Conservation (phyloP, 345 rosid genomes). For the Lepidium sativum region DNA sequence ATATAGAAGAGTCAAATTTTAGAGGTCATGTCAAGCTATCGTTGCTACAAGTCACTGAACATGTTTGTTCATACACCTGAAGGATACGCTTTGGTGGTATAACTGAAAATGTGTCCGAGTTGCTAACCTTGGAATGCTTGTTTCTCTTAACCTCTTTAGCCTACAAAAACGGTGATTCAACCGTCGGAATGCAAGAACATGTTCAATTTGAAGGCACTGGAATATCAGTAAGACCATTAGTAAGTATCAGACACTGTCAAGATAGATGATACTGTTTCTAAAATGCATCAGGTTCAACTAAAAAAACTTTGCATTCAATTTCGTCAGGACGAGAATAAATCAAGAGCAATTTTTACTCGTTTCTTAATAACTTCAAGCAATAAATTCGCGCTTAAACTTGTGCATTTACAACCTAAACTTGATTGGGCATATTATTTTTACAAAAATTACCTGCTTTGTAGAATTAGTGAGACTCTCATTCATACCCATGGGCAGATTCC, state of each 20-base stretch:
- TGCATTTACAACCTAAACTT: neutral
- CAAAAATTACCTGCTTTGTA: constrained; percentile 13
- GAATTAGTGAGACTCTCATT: neutral
- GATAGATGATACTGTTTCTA: neutral
- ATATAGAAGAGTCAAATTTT: neutral
- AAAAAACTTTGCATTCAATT: neutral
- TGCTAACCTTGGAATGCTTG: constrained; percentile 38
- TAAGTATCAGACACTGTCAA: constrained; percentile 1
- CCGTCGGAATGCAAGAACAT: constrained; percentile 34
- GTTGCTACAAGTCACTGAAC: neutral
- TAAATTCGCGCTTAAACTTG: neutral
- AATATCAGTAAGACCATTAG: neutral
- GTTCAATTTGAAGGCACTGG: constrained; percentile 31
- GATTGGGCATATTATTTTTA: neutral
- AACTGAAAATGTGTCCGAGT: constrained; percentile 33
- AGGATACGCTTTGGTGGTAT: constrained; percentile 72
- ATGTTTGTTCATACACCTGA: neutral
- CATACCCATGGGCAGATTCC: neutral
- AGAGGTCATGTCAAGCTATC: neutral
- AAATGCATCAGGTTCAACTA: neutral
- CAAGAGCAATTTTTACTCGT: neutral
- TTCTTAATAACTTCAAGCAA: neutral
- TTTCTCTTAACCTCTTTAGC: constrained; percentile 27
- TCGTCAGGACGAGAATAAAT: neutral
- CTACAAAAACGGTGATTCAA: constrained; percentile 28